Conservation (phyloP, 2,329 filamentous ascomycete genomes). For the Penicillium crustosum region DNA sequence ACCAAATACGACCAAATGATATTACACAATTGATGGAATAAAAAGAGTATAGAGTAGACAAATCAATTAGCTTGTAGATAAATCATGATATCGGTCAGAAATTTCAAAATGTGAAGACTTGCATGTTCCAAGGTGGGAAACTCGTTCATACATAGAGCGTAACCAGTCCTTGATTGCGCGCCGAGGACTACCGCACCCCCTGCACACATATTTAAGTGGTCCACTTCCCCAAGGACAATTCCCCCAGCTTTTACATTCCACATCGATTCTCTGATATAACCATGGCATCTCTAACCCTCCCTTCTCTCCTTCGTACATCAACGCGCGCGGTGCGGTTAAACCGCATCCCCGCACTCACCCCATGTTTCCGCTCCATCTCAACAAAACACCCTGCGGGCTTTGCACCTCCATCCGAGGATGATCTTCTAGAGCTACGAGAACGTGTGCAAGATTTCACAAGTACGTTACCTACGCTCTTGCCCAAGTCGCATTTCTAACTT, state of each 20-base stretch:
- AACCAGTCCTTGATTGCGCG: constrained; percentile 9
- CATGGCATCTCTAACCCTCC: constrained; percentile 37
- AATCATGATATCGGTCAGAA: background rate
- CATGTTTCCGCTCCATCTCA: constrained; percentile 52
- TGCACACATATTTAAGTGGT: constrained; percentile 3
- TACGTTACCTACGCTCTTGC: constrained; percentile 24
- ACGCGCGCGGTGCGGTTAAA: constrained; percentile 31
- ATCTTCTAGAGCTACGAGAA: constrained; percentile 78
- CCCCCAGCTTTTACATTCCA: background rate
- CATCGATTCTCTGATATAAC: background rate
- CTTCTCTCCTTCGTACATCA: constrained; percentile 37
- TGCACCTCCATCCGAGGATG: constrained; percentile 65
- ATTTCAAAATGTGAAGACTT: background rate
- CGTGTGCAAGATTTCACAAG: constrained; percentile 82
- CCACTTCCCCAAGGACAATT: background rate
- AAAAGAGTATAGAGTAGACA: background rate
- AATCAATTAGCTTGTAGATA: background rate
- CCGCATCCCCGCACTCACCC: constrained; percentile 33
- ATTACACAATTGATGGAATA: background rate
- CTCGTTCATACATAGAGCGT: background rate
- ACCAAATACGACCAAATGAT: background rate
- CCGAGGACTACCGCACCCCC: constrained; percentile 23
- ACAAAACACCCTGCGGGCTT: constrained; percentile 68
- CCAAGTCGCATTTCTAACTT: constrained; percentile 1
- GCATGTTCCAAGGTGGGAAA: background rate